Percentiles rank a stretch among this genome's conserved stretches.
Conservation (phyloP, 257 asterid genomes). For the Gentiana macrophylla region DNA sequence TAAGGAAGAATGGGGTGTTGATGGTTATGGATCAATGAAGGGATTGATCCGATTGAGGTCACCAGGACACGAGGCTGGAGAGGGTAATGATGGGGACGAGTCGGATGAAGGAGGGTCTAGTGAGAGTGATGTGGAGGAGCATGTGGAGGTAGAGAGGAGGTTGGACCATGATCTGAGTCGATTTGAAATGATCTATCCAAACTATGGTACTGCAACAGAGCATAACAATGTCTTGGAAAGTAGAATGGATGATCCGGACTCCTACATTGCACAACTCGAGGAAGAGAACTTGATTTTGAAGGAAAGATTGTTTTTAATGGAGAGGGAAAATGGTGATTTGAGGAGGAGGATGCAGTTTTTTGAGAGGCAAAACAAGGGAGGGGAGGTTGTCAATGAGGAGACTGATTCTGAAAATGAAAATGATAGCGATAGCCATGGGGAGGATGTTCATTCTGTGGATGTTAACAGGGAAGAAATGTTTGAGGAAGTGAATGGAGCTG, state of each 20-base stretch:
- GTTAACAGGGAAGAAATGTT: slow-evolving; percentile 37
- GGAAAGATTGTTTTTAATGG: slow-evolving; percentile 77
- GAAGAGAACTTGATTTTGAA: slow-evolving; percentile 68
- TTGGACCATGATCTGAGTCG: slow-evolving; percentile 76
- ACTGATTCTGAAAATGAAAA: slow-evolving; percentile 59
- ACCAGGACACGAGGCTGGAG: slow-evolving; percentile 49
- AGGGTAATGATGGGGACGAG: slow-evolving; percentile 46
- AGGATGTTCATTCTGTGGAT: slow-evolving; percentile 37
- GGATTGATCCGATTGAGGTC: slow-evolving; percentile 76
- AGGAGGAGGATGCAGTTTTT: slow-evolving; percentile 61
- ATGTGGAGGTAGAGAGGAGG: slow-evolving; percentile 74
- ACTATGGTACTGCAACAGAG: slow-evolving; percentile 22
- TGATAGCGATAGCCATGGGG: slow-evolving; percentile 46
- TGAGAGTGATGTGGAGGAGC: slow-evolving; percentile 83
- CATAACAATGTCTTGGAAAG: slow-evolving; percentile 56
- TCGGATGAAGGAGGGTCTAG: slow-evolving; percentile 70
- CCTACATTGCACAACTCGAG: slow-evolving; percentile 68
- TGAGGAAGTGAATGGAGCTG: slow-evolving; percentile 26
- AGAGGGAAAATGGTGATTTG: slow-evolving; percentile 57
- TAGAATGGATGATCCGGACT: slow-evolving; percentile 75
- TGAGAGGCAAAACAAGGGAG: slow-evolving; percentile 36
- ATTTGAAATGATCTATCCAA: slow-evolving; percentile 74
- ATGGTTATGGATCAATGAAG: slow-evolving; percentile 85
- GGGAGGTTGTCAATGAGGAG: slow-evolving; percentile 41
- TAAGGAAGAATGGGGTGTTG: slow-evolving; percentile 85